phyloP scores from a whole-genome alignment of 2,329 filamentous ascomycete genomes.

The Neopestalotiopsis sp. region DNA sequence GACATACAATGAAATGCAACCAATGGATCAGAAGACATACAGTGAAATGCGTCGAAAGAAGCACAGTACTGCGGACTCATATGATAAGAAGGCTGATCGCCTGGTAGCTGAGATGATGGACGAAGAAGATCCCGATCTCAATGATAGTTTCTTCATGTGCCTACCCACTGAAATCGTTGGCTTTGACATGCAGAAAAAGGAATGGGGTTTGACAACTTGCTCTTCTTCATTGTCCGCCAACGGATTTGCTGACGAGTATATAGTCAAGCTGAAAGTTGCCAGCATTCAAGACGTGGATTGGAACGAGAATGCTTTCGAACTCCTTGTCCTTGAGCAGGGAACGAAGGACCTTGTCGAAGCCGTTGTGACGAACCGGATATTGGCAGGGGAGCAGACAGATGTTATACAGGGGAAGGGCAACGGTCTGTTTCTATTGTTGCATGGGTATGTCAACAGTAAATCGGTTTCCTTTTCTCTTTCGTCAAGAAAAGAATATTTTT shows the following conservation, averaged over 20 bases:
- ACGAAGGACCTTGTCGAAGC: conserved; percentile 16
- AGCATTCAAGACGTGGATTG: background rate
- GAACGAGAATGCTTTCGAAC: conserved; percentile 18
- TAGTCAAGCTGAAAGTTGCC: background rate
- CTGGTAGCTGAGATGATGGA: background rate
- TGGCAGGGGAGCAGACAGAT: conserved; percentile 6
- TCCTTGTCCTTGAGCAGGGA: conserved; percentile 8
- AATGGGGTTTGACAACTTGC: no score
- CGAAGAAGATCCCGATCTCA: background rate
- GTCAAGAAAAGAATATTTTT: no score
- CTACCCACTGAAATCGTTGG: background rate
- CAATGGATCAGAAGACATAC: background rate
- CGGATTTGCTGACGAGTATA: background rate
- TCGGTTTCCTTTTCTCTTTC: no score
- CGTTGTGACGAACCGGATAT: background rate
- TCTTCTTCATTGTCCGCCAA: no score
- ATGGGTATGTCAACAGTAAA: no score
- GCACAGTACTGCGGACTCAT: background rate
- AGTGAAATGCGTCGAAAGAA: background rate
- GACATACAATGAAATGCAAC: background rate
- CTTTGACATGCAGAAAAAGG: background rate
- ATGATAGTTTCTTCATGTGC: background rate
- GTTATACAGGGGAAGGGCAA: conserved; percentile 18
- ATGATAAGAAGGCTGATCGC: background rate
- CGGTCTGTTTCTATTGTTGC: conserved; percentile 3